A percentile compares a stretch with the other conserved stretches of the same genome.
Conservation (phyloP, 2,329 filamentous ascomycete genomes). For the Fusarium verrucosum region DNA sequence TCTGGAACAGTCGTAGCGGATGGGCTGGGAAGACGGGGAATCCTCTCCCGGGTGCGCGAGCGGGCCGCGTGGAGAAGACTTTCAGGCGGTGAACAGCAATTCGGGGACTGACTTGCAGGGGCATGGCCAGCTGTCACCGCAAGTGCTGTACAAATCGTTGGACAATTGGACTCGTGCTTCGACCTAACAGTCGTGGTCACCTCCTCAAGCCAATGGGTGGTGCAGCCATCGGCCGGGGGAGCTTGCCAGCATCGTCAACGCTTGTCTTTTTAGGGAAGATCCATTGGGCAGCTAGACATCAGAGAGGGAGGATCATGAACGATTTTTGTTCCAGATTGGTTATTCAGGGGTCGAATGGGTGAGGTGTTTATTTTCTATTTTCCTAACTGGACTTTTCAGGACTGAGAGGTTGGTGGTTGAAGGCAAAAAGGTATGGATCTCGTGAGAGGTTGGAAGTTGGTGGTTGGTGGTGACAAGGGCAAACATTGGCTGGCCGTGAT, state of each 20-base stretch:
- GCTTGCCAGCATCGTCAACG: slow-evolving; percentile 31
- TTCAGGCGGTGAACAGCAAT: slow-evolving; percentile 42
- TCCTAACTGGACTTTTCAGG: not conserved
- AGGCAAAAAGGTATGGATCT: slow-evolving; percentile 10
- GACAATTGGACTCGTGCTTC: slow-evolving; percentile 28
- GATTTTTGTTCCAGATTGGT: slow-evolving; percentile 31
- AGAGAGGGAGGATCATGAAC: slow-evolving; percentile 28
- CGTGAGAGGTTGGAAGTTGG: slow-evolving; percentile 20
- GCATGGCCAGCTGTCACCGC: slow-evolving; percentile 44
- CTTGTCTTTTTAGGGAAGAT: slow-evolving; percentile 32
- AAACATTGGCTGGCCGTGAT: not conserved
- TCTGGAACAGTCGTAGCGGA: slow-evolving; percentile 22
- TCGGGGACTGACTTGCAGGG: slow-evolving; percentile 28
- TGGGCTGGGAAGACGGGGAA: slow-evolving; percentile 32
- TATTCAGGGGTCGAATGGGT: slow-evolving; percentile 17
- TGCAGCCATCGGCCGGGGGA: slow-evolving; percentile 35
- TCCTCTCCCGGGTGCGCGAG: slow-evolving; percentile 32
- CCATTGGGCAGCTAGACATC: slow-evolving; percentile 39
- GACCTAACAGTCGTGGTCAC: slow-evolving; percentile 15
- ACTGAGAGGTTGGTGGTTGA: slow-evolving; percentile 26
- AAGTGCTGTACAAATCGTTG: slow-evolving; percentile 40
- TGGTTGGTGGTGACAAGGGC: slow-evolving; percentile 20
- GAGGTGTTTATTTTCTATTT: not conserved
- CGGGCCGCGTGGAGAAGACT: slow-evolving; percentile 42
- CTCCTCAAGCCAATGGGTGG: slow-evolving; percentile 41